Conservation (phyloP, 2,329 filamentous ascomycete species). For the Tympanopsis confertula region DNA sequence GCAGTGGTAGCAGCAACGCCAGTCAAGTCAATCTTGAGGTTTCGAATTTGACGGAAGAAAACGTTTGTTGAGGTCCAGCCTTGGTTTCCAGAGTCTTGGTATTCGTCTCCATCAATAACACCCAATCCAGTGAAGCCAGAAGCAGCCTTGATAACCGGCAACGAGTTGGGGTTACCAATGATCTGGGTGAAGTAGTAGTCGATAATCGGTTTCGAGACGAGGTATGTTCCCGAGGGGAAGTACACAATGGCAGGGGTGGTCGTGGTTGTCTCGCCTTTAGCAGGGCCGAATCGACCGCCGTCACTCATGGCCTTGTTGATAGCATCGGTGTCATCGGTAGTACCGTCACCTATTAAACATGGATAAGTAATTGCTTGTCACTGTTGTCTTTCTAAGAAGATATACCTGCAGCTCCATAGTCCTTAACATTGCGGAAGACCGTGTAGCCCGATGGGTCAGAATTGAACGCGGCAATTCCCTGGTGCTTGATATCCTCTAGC, state of each 20-base stretch:
- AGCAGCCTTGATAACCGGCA: constrained; percentile 41
- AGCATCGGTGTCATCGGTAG: constrained; percentile 17
- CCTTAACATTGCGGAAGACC: constrained; percentile 22
- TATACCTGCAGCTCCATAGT: constrained; percentile 19
- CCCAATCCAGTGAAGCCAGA: constrained; percentile 40
- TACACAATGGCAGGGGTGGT: constrained; percentile 43
- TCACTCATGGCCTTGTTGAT: constrained; percentile 16
- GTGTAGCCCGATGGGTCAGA: constrained; percentile 14
- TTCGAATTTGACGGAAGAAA: constrained; percentile 54
- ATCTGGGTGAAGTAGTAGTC: constrained; percentile 54
- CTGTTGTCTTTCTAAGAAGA: background rate
- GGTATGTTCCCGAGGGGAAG: constrained; percentile 45
- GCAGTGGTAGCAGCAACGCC: constrained; percentile 20
- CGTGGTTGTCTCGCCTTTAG: too few species aligned
- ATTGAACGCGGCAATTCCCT: constrained; percentile 20
- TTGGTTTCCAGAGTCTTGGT: constrained; percentile 22
- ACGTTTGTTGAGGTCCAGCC: constrained; percentile 40
- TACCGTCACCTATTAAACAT: constrained; percentile 1
- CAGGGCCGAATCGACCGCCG: too few species aligned
- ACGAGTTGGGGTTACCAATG: constrained; percentile 44
- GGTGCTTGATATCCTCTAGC: constrained; percentile 18
- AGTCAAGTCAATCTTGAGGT: constrained; percentile 49
- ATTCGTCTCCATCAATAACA: constrained; percentile 43
- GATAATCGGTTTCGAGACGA: constrained; percentile 42
- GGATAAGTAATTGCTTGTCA: background rate